Base-by-base conservation (phyloP, 371 early-diverging fungal species). In the Capillidium heterosporum region DNA sequence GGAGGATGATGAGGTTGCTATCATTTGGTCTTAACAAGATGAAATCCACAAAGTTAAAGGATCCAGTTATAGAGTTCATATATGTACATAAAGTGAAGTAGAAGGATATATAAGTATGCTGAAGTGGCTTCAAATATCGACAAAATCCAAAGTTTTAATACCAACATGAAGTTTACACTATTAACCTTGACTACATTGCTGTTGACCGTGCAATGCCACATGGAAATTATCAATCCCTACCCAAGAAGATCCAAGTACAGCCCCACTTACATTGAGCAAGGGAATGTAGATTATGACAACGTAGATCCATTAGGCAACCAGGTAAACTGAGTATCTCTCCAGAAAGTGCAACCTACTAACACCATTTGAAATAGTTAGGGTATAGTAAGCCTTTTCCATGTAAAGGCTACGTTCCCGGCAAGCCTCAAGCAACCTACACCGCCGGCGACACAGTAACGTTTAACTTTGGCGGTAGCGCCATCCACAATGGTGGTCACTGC, bases 241-340 rank as follows among this genome's bases (percentile, higher is more conserved):
- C 55, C 41, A 15, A 41, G 55, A 17, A 39, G 55, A 23, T 55
- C 55, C 23, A 55, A 55, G 28, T 55, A 26, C 26, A 42, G 19
- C 15, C 24, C 53, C 19, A 17, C 17, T 29, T 53, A 53, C 39
- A 23, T 21, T 17, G 17, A 44, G 11, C n/a, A 31, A 35, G 39
- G 39, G 2, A 31, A 53, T 17, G 43, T 55, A 21, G 55, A 55
- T n/a, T 55, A 43, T 21, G 26, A 39, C 26, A 43, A n/a, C n/a
- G 5, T 26, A 24, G 39, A 39, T n/a, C 55, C 55, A 10, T 28
- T 55, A 28, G 40, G 43, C 27, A 29, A 43, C 4, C 21, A 42
- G 10, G 53, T 15, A 19, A 15, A 35, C 13, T 7, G 8, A 15
- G 23, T 19, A 15, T 10, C 40, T 40, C n/a, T 40, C n/a, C 10